Evolutionary conservation across 2,329 filamentous ascomycete genomes (phyloP).

Genomic region (Fusarium sp.): DNA sequence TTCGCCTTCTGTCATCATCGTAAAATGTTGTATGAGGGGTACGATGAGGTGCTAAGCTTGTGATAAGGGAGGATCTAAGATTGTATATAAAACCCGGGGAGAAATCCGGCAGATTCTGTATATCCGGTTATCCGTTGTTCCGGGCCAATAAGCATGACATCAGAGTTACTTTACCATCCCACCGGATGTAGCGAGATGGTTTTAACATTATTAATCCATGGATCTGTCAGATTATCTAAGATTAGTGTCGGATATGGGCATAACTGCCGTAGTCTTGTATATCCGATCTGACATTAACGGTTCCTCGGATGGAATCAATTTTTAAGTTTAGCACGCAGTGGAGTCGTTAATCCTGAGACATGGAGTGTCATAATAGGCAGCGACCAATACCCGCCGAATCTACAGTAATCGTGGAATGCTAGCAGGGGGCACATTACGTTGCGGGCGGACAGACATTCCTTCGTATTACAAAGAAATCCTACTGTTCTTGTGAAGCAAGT

Average conservation of each 20-base stretch:
- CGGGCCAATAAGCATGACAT: slow-evolving; percentile 6
- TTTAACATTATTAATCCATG: slow-evolving; percentile 13
- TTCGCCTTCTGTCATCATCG: slow-evolving; percentile 14
- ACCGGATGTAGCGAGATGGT: not conserved
- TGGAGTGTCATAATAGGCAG: too few species aligned
- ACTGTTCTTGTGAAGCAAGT: too few species aligned
- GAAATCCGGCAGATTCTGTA: not conserved
- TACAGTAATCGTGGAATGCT: not conserved
- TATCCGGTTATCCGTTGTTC: slow-evolving; percentile 31
- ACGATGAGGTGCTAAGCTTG: not conserved
- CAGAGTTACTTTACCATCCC: not conserved
- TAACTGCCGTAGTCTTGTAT: not conserved
- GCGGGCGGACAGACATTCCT: not conserved
- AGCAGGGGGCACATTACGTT: too few species aligned
- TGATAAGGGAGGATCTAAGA: not conserved
- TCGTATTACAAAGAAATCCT: not conserved
- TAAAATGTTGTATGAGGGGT: not conserved
- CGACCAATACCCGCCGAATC: too few species aligned
- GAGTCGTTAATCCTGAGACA: too few species aligned
- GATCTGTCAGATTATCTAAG: slow-evolving; percentile 5
- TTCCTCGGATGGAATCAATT: not conserved
- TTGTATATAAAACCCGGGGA: slow-evolving; percentile 19
- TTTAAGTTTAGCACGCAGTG: not conserved
- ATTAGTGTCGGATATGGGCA: not conserved
- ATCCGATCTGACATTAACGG: slow-evolving; percentile 8